These are phyloP conservation scores for Lathyrus tuberosus DNA, from an alignment of 306 rosid genomes.

Conservation along the genomic window DNA sequence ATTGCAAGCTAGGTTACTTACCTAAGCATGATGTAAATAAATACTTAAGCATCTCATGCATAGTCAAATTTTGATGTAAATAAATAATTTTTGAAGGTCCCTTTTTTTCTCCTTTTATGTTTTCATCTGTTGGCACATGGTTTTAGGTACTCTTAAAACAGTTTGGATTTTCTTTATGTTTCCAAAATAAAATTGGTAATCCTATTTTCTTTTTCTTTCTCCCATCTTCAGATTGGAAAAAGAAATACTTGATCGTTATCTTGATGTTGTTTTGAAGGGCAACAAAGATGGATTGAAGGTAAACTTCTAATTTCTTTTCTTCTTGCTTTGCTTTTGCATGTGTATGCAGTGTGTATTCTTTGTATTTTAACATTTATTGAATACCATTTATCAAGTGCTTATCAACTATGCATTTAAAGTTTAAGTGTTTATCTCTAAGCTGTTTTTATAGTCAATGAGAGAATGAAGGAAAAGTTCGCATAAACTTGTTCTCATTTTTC, in stretches of 20 bases:
- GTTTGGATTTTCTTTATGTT: too few species aligned
- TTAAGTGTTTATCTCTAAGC: too few species aligned
- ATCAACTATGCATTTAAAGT: too few species aligned
- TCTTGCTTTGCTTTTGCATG: constrained; percentile 22
- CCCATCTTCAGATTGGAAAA: constrained; percentile 83
- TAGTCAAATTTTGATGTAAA: too few species aligned
- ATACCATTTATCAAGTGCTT: background rate
- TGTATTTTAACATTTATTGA: constrained; percentile 27
- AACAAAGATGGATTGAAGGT: constrained; percentile 97
- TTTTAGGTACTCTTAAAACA: too few species aligned
- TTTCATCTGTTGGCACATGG: too few species aligned
- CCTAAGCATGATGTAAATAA: too few species aligned
- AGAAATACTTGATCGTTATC: constrained; percentile 94
- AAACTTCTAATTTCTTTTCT: constrained; percentile 29
- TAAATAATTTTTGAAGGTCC: too few species aligned
- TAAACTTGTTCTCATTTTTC: constrained; percentile 25
- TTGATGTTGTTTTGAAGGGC: constrained; percentile 90
- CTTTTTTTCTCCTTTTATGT: too few species aligned
- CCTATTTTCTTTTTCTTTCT: constrained; percentile 18
- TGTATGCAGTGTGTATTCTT: constrained; percentile 7
- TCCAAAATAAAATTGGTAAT: constrained; percentile 22
- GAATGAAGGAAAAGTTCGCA: background rate
- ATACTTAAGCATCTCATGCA: too few species aligned
- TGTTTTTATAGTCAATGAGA: background rate
- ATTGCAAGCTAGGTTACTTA: too few species aligned